These are phyloP conservation scores for Linnemannia hyalina DNA, from an alignment of 192 early-diverging fungal species.

Conservation along the genomic window DNA sequence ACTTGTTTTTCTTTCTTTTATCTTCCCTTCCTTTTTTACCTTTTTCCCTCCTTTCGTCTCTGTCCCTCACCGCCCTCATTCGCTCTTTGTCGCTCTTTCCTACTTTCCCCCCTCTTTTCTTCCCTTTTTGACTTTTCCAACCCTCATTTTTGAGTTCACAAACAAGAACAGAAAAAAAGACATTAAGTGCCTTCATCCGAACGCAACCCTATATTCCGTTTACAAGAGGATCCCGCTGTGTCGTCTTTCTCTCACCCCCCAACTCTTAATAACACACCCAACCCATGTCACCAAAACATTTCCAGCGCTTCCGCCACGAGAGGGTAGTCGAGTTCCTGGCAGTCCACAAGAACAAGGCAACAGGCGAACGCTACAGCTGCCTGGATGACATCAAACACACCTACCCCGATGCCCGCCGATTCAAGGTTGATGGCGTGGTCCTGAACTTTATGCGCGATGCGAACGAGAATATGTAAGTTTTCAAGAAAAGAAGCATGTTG, in stretches of 20 bases:
- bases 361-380: background rate
- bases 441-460: background rate
- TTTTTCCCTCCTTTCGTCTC: background rate
- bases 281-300: background rate
- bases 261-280: background rate
- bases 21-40: background rate
- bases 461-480: background rate
- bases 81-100: background rate
- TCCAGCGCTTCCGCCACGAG: background rate
- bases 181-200: no score
- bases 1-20: background rate
- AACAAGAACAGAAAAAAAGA: background rate
- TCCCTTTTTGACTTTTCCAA: no score
- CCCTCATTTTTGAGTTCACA: background rate
- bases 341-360: background rate
- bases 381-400: background rate
- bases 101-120: background rate
- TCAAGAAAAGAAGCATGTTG: background rate
- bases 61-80: background rate
- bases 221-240: background rate
- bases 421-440: background rate
- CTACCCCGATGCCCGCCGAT: background rate
- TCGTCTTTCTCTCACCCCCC: background rate
- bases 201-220: no score
- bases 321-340: background rate